These are phyloP conservation scores for Glarea lozoyensis DNA, from an alignment of 495 filamentous ascomycete species.

Conservation along the genomic window DNA sequence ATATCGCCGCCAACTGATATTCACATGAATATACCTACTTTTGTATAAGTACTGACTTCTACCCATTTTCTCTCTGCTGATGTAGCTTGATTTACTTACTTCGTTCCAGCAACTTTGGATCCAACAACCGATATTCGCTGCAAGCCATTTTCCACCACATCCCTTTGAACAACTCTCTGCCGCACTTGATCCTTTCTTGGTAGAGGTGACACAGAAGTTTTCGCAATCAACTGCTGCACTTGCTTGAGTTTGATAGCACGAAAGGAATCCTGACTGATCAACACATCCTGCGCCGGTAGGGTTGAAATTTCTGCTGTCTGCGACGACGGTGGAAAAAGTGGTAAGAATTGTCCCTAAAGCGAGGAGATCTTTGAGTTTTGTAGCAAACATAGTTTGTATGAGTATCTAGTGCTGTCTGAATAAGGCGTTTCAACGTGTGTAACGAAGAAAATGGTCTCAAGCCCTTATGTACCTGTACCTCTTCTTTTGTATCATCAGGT, in stretches of 20 bases:
- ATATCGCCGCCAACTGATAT: conserved; percentile 6
- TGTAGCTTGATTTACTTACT: neutral
- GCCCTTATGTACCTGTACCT: too few species aligned
- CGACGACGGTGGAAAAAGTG: too few species aligned
- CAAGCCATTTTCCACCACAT: neutral
- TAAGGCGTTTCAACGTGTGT: too few species aligned
- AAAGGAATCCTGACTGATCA: conserved; percentile 3
- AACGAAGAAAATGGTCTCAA: too few species aligned
- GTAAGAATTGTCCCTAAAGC: too few species aligned
- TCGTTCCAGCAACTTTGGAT: conserved; percentile 12
- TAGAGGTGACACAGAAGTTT: neutral
- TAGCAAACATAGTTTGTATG: too few species aligned
- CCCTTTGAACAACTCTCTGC: neutral
- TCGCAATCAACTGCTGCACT: neutral
- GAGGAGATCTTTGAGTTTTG: too few species aligned
- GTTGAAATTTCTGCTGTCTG: conserved; percentile 9
- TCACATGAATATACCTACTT: conserved; percentile 11
- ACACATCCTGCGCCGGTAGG: conserved; percentile 8
- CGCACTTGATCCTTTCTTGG: conserved; percentile 1
- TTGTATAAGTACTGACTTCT: too few species aligned
- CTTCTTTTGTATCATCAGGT: too few species aligned
- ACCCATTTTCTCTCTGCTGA: neutral
- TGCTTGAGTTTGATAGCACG: conserved; percentile 3
- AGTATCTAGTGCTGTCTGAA: too few species aligned
- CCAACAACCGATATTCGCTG: conserved; percentile 9